Evolutionary conservation across 441 rosid species (phyloP), one percentile per base, ranked within the genome.

Genomic region (Kokia cookei): DNA sequence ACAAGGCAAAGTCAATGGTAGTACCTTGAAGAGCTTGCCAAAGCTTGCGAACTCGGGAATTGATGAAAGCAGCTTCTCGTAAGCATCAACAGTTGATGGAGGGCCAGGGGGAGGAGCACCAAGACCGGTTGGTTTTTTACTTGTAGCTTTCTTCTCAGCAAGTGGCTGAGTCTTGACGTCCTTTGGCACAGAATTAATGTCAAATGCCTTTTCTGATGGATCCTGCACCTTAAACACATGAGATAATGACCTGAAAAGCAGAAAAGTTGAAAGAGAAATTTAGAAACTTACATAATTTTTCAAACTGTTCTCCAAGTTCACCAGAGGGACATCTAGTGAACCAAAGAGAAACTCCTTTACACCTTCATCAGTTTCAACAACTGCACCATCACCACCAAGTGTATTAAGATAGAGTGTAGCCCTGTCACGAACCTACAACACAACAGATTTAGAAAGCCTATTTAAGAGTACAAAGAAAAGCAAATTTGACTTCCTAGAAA

Each of bases 21-120:
- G 59, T 80, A 94, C 99, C 97, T 96, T 96, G 91, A 96, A 96
- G 76, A 88, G 97, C 84, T 86, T 85, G 74, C 99, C 97, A 54
- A 86, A 92, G 85, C 69, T 60, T 19, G 97, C 78, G 78, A 96
- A 92, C 83, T 90, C 97, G 2, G 93, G 89, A 82, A 92, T 87
- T 69, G 94, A 86, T 58, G 99, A 93, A 70, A 92, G 90, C 68
- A 93, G 84, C 85, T 68, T 92, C 81, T 93, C 97, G 72, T 89
- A 93, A 35, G 92, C 85, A 81, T 91, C 98, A 68, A 82, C 85
- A 69, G 95, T 84, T 69, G 97, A 85, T 73, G 86, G 80, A 73
- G 92, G 87, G 67, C 85, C 90, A 75, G 81, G 45, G 71, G 84
- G 87, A 71, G 90, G 93, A 35, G 89, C 92, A 84, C 90, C 93